Evolutionary conservation across 2,329 filamentous ascomycete genomes (phyloP), one percentile per base, ranked within the genome.

Genomic region (Colletotrichum acutatum): DNA sequence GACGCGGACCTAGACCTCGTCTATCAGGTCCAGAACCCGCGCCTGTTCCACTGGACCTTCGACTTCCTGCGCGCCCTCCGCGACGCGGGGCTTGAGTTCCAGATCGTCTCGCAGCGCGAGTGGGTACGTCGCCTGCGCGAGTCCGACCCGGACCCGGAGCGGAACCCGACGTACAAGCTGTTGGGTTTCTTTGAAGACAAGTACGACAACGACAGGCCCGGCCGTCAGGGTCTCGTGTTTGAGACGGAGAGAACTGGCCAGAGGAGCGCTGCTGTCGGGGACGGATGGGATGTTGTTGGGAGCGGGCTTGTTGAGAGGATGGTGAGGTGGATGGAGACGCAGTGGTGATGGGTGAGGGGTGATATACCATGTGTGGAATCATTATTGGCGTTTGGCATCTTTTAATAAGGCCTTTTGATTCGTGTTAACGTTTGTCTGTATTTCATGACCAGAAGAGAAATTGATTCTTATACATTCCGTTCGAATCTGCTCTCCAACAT

Each of bases 11-110:
- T 62, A 2, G 75, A 78, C 2, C 76, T 82, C 0, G 82, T 90
- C 19, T 89, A 86, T 71, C 87, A 90, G 70, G 80, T 92, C 9
- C 82, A 87, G n/a, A 90, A 90, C 71, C 84, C 84, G 0, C 78
- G 75, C 7, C 78, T 81, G 0, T 85, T 88, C 75, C 82, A 85
- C 34, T 90, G 88, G 87, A 88, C 86, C 0, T 70, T 81, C 0
- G 86, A 90, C 63, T 78, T 91, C 2, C 82, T 91, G 0, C 88
- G 88, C 2, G 83, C 84, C 4, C 79, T 91, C 8, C 79, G 77
- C n/a, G 76, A 78, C 0, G 82, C 85, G 0, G 86, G 87, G 0
- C 76, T 89, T 6, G 71, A 81, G 19, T 88, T 88, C 60, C 79
- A 84, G 22, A 77, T 81, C 7, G 83, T 89, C 1, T 74, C 82